A percentile compares a stretch with the other conserved stretches of the same genome.
Conservation (phyloP, 768 basidiomycete genomes). For the Tephrocybe rancida region DNA sequence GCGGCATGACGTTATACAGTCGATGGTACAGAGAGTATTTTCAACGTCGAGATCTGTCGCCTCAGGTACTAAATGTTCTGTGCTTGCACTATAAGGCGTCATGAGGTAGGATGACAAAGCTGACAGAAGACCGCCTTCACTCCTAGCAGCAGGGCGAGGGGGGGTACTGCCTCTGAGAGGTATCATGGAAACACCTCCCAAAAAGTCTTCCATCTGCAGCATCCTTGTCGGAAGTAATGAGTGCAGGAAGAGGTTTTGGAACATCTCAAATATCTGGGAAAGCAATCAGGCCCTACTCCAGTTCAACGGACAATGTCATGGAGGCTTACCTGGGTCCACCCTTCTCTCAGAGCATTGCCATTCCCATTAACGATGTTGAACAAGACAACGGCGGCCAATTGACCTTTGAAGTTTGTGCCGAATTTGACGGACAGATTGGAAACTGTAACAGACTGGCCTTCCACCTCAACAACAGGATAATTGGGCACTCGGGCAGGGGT, state of each 20-base stretch:
- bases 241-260: slow-evolving; percentile 93
- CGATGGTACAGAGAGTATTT: slow-evolving; percentile 92
- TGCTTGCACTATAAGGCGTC: slow-evolving; percentile 83
- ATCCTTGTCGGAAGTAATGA: slow-evolving; percentile 88
- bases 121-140: slow-evolving; percentile 91
- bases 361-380: slow-evolving; percentile 99
- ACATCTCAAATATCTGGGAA: slow-evolving; percentile 94
- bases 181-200: slow-evolving; percentile 92
- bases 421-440: slow-evolving; percentile 92
- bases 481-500: slow-evolving; percentile 74
- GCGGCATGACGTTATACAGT: slow-evolving; percentile 92
- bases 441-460: slow-evolving; percentile 87
- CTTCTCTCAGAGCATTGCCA: slow-evolving; percentile 89
- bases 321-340: slow-evolving; percentile 82
- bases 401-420: slow-evolving; percentile 93
- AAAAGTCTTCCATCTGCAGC: slow-evolving; percentile 98
- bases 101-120: slow-evolving; percentile 94
- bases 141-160: slow-evolving; percentile 59
- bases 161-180: slow-evolving; percentile 81
- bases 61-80: slow-evolving; percentile 79
- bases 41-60: slow-evolving; percentile 93
- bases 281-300: slow-evolving; percentile 8
- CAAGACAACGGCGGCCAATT: slow-evolving; percentile 93
- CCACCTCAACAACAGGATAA: slow-evolving; percentile 88
- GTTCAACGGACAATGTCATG: background rate